phyloP scores from a whole-genome alignment of 345 rosid species.

The Turnera subulata region DNA sequence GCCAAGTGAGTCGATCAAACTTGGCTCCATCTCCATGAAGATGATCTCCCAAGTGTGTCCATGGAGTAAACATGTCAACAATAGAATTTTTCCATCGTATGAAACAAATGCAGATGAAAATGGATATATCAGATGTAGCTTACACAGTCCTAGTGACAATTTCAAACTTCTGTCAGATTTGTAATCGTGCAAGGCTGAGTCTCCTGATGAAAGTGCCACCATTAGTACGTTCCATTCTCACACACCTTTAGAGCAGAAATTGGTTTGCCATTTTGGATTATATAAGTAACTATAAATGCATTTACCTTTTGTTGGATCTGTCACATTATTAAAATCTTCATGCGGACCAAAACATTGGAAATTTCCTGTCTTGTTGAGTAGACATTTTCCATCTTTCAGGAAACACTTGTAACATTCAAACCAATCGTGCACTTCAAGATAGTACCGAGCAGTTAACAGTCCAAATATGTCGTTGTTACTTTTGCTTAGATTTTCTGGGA shows the following conservation, averaged over 20 bases:
- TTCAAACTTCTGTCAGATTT: not conserved
- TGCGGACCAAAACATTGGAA: constrained; percentile 11
- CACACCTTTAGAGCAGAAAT: not conserved
- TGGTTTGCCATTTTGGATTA: not conserved
- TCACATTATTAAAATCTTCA: not conserved
- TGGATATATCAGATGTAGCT: not conserved
- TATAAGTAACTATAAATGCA: not conserved
- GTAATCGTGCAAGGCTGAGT: not conserved
- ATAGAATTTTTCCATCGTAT: not conserved
- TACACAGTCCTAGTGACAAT: not conserved
- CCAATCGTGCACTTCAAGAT: not conserved
- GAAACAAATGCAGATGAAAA: not conserved
- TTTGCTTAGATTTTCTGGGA: constrained; percentile 2
- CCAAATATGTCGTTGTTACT: constrained; percentile 1
- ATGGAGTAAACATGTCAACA: not conserved
- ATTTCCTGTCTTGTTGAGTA: not conserved
- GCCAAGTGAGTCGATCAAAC: constrained; percentile 5
- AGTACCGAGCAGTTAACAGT: constrained; percentile 18
- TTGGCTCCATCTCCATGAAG: constrained; percentile 6
- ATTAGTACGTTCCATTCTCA: not conserved
- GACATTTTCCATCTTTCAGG: not conserved
- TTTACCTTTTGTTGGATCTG: not conserved
- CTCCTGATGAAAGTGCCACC: not conserved
- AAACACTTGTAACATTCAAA: not conserved
- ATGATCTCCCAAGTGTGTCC: constrained; percentile 3